phyloP scores from a whole-genome alignment of 495 filamentous ascomycete genomes.

The Astrocystis sublimbata region DNA sequence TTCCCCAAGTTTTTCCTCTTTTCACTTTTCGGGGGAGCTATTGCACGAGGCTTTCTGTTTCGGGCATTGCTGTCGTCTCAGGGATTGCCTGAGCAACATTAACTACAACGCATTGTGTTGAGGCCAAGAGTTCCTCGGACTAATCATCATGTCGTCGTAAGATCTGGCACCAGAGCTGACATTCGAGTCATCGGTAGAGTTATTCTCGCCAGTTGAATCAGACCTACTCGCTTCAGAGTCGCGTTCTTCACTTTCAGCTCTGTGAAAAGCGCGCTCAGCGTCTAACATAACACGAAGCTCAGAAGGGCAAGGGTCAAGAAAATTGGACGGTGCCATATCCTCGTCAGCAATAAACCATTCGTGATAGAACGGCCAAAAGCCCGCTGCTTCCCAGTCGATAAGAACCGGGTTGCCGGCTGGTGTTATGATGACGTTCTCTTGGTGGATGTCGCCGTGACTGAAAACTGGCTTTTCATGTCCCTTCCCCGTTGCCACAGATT shows the following conservation, averaged over 20 bases:
- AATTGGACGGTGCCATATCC: not conserved
- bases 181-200: no score
- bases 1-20: no score
- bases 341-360: not conserved
- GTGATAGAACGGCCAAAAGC: constrained; percentile 4
- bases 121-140: no score
- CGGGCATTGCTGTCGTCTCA: no score
- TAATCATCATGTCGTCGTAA: no score
- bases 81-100: no score
- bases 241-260: not conserved
- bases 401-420: not conserved
- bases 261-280: not conserved
- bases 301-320: not conserved
- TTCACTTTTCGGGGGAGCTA: no score
- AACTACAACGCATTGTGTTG: no score
- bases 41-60: no score
- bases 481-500: not conserved
- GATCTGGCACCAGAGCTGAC: no score
- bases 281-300: not conserved
- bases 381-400: constrained; percentile 10
- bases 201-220: no score
- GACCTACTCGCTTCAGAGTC: not conserved
- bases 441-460: constrained; percentile 3
- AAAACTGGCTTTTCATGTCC: not conserved
- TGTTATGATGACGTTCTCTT: not conserved